These are phyloP conservation scores for Helianthus annuus DNA, from an alignment of 129 eudicot genomes.

Conservation along the genomic window HanXRQr2.0-SUNRISE NC_035442.2:628273-628772, in stretches of 20 bases:
- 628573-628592: slow-evolving; percentile 45
- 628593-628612: slow-evolving; percentile 89
- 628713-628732: slow-evolving; percentile 99
- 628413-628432: slow-evolving; percentile 99
- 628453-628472: slow-evolving; percentile 94
- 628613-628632: slow-evolving; percentile 85
- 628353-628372: too few species aligned
- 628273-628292: too few species aligned
- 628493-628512: slow-evolving; percentile 80
- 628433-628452: slow-evolving; percentile 97
- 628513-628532: not conserved
- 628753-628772: slow-evolving; percentile 98
- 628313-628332: too few species aligned
- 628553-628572: not conserved
- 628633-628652: slow-evolving; percentile 86
- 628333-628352: too few species aligned
- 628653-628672: slow-evolving; percentile 85
- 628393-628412: too few species aligned
- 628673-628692: slow-evolving; percentile 87
- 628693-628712: slow-evolving; percentile 97
- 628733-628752: slow-evolving; percentile 99
- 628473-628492: slow-evolving; percentile 98
- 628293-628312: too few species aligned
- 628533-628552: not conserved
- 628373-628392: too few species aligned